These are phyloP conservation scores for Sporothrix mexicana DNA, from an alignment of 2,329 filamentous ascomycete species.

Conservation along the genomic window DNA sequence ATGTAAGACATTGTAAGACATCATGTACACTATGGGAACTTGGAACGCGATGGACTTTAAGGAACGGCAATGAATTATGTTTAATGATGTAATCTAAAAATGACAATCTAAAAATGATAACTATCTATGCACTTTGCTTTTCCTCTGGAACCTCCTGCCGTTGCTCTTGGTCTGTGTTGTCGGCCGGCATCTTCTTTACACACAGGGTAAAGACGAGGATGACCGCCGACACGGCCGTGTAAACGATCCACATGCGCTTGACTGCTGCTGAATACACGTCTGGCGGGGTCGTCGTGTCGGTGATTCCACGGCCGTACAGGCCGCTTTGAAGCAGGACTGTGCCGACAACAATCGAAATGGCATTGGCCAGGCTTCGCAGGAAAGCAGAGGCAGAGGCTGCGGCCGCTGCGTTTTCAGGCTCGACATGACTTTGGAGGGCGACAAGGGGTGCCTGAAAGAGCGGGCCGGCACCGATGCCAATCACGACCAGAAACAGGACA, in stretches of 20 bases:
- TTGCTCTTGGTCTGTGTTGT: neutral
- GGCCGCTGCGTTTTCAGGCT: neutral
- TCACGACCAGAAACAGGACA: neutral
- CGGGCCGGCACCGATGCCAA: neutral
- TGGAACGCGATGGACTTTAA: no score
- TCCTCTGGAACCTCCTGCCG: neutral
- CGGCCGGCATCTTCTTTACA: neutral
- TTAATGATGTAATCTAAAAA: neutral
- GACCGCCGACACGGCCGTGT: neutral
- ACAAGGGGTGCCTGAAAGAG: neutral
- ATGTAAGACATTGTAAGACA: neutral
- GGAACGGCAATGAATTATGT: neutral
- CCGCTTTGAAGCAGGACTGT: neutral
- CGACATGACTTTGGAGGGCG: neutral
- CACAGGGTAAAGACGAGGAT: neutral
- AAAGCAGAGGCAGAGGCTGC: neutral
- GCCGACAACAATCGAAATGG: neutral
- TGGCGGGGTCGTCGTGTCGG: neutral
- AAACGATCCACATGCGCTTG: conserved; percentile 13
- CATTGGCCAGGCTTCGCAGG: neutral
- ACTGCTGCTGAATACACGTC: neutral
- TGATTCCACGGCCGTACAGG: neutral
- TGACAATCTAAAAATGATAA: neutral
- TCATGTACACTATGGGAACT: no score
- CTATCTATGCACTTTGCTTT: neutral